phyloP scores from a whole-genome alignment of 2,329 filamentous ascomycete species.

The Diplodia scrobiculata region DNA sequence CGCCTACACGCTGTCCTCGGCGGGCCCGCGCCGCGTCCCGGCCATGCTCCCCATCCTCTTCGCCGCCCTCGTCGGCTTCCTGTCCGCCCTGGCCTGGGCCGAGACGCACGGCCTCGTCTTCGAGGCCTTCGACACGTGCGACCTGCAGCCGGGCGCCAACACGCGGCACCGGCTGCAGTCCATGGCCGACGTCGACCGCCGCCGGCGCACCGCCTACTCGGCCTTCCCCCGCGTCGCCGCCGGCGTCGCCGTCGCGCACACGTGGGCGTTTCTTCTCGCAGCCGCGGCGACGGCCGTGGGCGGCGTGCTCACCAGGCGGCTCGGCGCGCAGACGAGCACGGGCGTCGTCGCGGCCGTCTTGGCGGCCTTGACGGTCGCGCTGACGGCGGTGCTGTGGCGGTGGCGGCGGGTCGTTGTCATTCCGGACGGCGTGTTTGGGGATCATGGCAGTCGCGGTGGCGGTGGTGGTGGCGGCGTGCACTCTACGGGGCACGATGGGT shows the following conservation, averaged over 20 bases:
- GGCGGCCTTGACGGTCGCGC: constrained; percentile 63
- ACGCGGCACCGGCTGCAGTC: constrained; percentile 51
- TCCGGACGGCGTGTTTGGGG: constrained; percentile 58
- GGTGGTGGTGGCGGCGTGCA: too few relatives aligned
- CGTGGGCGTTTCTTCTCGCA: constrained; percentile 68
- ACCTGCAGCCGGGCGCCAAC: constrained; percentile 72
- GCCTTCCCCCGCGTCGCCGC: constrained; percentile 73
- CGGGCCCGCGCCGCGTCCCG: constrained; percentile 59
- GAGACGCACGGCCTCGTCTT: constrained; percentile 78
- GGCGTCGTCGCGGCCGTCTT: constrained; percentile 69
- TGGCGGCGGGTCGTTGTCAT: constrained; percentile 70
- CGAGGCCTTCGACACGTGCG: constrained; percentile 80
- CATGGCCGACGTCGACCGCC: constrained; percentile 48
- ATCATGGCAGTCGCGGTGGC: constrained; percentile 31
- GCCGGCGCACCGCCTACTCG: constrained; percentile 69
- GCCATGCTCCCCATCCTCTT: constrained; percentile 67
- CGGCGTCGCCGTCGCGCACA: constrained; percentile 70
- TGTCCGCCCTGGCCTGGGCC: constrained; percentile 71
- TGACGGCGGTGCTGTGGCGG: constrained; percentile 64
- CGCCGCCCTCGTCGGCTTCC: constrained; percentile 66
- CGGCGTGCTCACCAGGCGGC: constrained; percentile 64
- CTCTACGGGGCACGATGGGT: not conserved
- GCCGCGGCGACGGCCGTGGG: constrained; percentile 69
- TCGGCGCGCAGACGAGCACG: constrained; percentile 69
- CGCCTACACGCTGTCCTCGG: constrained; percentile 67